phyloP scores from a whole-genome alignment of 2,329 filamentous ascomycete species.

The Diaporthe sp. region DNA sequence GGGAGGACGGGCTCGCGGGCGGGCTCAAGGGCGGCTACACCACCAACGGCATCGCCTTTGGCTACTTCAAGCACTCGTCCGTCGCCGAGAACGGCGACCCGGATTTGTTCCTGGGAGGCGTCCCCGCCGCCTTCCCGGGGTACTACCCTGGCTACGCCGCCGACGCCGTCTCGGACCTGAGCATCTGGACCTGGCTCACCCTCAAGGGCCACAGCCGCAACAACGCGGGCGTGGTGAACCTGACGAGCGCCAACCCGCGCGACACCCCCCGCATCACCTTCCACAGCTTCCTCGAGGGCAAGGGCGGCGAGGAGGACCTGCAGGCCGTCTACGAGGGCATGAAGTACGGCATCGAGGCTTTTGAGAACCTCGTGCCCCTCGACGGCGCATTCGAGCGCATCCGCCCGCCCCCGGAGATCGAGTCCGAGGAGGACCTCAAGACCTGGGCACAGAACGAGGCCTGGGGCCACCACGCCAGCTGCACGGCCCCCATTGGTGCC shows the following conservation, averaged over 20 bases:
- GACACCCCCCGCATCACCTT: slow-evolving; percentile 55
- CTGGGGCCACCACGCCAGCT: slow-evolving; percentile 31
- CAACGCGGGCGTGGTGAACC: slow-evolving; percentile 43
- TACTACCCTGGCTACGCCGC: slow-evolving; percentile 41
- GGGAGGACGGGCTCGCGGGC: slow-evolving; percentile 42
- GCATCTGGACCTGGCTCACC: slow-evolving; percentile 44
- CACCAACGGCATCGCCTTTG: slow-evolving; percentile 40
- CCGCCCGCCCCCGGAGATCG: not conserved
- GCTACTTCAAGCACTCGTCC: slow-evolving; percentile 31
- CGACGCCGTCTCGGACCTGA: slow-evolving; percentile 32
- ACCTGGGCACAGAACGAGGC: slow-evolving; percentile 5
- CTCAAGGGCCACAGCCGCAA: slow-evolving; percentile 47
- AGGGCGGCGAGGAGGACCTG: slow-evolving; percentile 52
- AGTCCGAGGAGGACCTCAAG: slow-evolving; percentile 31
- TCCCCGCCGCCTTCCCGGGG: slow-evolving; percentile 35
- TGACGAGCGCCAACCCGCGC: slow-evolving; percentile 42
- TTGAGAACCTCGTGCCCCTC: slow-evolving; percentile 27
- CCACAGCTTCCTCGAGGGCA: slow-evolving; percentile 58
- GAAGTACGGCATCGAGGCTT: slow-evolving; percentile 26
- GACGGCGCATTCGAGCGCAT: slow-evolving; percentile 19
- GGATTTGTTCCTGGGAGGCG: slow-evolving; percentile 61
- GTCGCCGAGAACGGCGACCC: slow-evolving; percentile 55
- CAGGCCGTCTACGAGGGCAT: slow-evolving; percentile 59
- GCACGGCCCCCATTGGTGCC: slow-evolving; percentile 29
- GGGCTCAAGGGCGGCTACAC: slow-evolving; percentile 47